Evolutionary conservation across 768 basidiomycete species (phyloP).

Genomic region (Boletus reticulatus): DNA sequence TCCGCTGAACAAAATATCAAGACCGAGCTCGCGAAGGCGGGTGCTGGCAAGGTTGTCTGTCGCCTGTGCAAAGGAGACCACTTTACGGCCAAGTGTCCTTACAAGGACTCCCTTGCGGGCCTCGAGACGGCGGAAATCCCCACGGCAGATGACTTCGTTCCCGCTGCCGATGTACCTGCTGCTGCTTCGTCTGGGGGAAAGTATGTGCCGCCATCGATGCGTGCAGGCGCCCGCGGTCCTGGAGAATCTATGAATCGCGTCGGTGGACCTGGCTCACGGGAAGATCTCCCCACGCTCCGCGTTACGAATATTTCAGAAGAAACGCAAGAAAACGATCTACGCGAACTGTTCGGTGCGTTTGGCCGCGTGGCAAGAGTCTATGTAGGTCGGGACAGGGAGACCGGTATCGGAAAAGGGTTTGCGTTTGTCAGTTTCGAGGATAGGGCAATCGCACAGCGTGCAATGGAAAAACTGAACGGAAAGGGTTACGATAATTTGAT

Average conservation of each 20-base stretch:
- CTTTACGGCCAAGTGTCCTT: conserved; percentile 98
- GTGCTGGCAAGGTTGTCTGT: conserved; percentile 88
- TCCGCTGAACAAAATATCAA: conserved; percentile 66
- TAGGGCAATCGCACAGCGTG: conserved; percentile 71
- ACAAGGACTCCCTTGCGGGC: conserved; percentile 88
- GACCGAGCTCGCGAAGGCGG: conserved; percentile 63
- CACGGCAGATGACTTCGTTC: conserved; percentile 34
- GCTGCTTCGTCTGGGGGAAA: conserved; percentile 58
- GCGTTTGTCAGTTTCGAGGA: conserved; percentile 97
- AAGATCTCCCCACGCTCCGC: conserved; percentile 94
- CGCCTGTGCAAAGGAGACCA: conserved; percentile 95
- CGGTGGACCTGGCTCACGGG: conserved; percentile 56
- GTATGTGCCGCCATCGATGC: conserved; percentile 94
- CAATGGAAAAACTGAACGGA: conserved; percentile 90
- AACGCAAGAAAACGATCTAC: conserved; percentile 89
- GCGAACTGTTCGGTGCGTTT: conserved; percentile 86
- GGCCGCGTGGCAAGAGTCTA: conserved; percentile 88
- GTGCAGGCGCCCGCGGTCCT: conserved; percentile 60
- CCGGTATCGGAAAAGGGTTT: conserved; percentile 93
- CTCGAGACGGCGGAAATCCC: conserved; percentile 56
- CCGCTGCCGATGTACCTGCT: conserved; percentile 32
- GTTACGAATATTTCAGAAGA: conserved; percentile 97
- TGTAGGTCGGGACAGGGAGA: conserved; percentile 92
- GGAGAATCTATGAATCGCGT: conserved; percentile 68
- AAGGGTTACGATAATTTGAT: conserved; percentile 93